phyloP scores from a whole-genome alignment of 192 early-diverging fungal genomes.

The Coemansia sp. region DNA sequence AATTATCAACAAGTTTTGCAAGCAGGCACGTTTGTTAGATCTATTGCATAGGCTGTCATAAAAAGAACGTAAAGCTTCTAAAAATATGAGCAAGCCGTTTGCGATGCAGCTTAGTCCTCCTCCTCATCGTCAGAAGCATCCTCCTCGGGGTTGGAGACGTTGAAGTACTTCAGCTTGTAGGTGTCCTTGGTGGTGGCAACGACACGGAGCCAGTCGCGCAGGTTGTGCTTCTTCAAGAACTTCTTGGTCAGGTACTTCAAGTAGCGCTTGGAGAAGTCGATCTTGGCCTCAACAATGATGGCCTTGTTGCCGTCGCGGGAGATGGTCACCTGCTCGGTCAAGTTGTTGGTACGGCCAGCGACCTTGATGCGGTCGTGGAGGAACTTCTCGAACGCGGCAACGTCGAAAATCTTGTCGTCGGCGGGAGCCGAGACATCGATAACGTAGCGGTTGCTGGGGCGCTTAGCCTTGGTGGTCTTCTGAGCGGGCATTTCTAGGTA shows the following conservation, averaged over 20 bases:
- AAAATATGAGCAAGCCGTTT: constrained; percentile 1
- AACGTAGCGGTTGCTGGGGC: constrained; percentile 78
- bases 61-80: background rate
- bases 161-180: constrained; percentile 95
- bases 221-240: constrained; percentile 99
- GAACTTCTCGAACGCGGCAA: constrained; percentile 97
- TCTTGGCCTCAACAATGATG: constrained; percentile 79
- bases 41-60: constrained; percentile 8
- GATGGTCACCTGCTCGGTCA: constrained; percentile 84
- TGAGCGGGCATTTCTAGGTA: constrained; percentile 44
- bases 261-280: constrained; percentile 96
- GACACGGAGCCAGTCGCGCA: constrained; percentile 99
- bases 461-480: constrained; percentile 60
- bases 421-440: constrained; percentile 94
- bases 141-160: constrained; percentile 52
- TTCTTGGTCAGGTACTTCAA: constrained; percentile 99
- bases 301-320: constrained; percentile 70
- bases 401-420: constrained; percentile 95
- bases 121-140: constrained; percentile 44
- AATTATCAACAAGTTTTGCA: background rate
- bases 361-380: constrained; percentile 99
- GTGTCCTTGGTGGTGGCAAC: constrained; percentile 83
- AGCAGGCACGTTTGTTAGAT: background rate
- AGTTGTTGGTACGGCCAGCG: constrained; percentile 93
- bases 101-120: constrained; percentile 37